Evolutionary conservation across 805 yeast species (phyloP).

Genomic region (Saitoella complicata): DNA sequence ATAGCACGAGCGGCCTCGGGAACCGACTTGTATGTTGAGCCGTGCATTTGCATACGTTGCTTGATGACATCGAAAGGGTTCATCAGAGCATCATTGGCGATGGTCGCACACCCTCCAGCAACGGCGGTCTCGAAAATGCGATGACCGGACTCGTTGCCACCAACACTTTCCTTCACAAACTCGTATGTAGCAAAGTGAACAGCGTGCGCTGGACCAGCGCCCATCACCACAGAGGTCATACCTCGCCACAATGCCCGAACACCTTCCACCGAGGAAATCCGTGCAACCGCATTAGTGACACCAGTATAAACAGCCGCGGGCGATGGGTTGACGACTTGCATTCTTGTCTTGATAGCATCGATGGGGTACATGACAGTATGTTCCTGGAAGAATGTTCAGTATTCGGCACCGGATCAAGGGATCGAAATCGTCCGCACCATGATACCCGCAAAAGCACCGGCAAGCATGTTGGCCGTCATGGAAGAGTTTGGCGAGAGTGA

Average conservation of each 20-base stretch:
- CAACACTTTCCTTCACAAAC: conserved; percentile 44
- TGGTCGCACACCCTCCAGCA: conserved; percentile 85
- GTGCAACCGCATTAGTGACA: conserved; percentile 50
- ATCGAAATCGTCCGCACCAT: conserved; percentile 30
- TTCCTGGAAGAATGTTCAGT: conserved; percentile 26
- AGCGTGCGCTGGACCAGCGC: conserved; percentile 99
- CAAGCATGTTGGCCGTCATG: conserved; percentile 60
- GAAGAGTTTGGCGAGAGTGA: conserved; percentile 80
- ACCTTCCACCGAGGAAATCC: conserved; percentile 77
- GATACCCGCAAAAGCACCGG: conserved; percentile 98
- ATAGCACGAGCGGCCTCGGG: conserved; percentile 18
- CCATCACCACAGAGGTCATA: conserved; percentile 74
- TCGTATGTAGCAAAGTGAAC: conserved; percentile 92
- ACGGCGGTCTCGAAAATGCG: conserved; percentile 72
- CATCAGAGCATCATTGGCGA: conserved; percentile 90
- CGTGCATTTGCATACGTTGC: conserved; percentile 74
- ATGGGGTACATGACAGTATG: conserved; percentile 94
- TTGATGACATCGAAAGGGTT: conserved; percentile 92
- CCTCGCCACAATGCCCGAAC: conserved; percentile 85
- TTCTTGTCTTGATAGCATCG: conserved; percentile 89
- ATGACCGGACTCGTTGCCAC: conserved; percentile 27
- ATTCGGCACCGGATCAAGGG: not conserved
- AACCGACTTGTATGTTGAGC: conserved; percentile 16
- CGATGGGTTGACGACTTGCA: conserved; percentile 41
- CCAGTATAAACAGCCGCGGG: conserved; percentile 20